Base-by-base conservation (phyloP, 2,329 filamentous ascomycete genomes). In the Pseudogymnoascus sp. region DNA sequence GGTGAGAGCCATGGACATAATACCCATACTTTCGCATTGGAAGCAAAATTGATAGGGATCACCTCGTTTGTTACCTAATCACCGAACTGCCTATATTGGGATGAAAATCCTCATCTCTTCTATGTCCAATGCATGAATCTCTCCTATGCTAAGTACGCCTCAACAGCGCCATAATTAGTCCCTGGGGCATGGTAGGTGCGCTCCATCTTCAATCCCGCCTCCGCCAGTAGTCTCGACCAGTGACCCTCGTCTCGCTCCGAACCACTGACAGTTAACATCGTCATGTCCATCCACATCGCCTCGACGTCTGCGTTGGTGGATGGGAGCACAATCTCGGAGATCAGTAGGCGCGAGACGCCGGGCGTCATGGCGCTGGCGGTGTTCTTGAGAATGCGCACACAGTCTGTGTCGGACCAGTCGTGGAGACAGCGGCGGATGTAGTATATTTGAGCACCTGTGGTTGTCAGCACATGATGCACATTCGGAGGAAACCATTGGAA, bases 371-470 rank as follows among this genome's bases (percentile, higher is more conserved):
- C 70, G 15, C 67, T 67, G 6, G 63, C 66, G 11, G 74, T 64
- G 10, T 76, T 69, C 21, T 65, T 64, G 7, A 79, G 65, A 29
- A 78, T 77, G 15, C 64, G 46, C 3, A 67, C 19, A 1, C 71
- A 72, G 6, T 71, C 67, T 13, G 67, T 67, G 46, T 78, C 74
- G 0, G 72, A 68, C 75, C 75, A 78, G 64, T 78, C 76, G 56
- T 78, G 77, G 17, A 78, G 69, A 29, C 77, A 70, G 1, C 67
- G 68, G 50, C 72, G 73, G n/a, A 75, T 67, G 66, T 72, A 76
- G 62, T 76, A 76, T 0, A 70, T 67, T 2, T 71, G 69, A 29
- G 71, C 72, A 2, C 69, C 72, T 70, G 26, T 19, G 19, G 10
- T 38, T 50, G 53, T 67, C 38, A 64, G 61, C n/a, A 56, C 17